Evolutionary conservation across 2,329 filamentous ascomycete genomes (phyloP), one percentile per base, ranked within the genome.

Genomic region (Thermochaetoides dissita): DNA sequence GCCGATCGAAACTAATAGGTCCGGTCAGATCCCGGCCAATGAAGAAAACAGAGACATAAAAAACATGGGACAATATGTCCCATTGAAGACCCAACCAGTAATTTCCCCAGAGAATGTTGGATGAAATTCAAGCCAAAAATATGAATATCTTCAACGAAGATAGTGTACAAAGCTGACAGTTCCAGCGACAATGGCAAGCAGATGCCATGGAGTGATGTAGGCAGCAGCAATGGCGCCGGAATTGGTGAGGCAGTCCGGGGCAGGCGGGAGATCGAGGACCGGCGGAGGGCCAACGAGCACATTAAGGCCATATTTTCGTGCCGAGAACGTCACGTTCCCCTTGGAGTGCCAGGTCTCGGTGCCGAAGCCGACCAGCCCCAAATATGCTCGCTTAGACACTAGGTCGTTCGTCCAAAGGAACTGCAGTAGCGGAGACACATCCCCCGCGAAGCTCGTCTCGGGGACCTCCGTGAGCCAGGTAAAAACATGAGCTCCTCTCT

Each of bases 311-410:
- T 57, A 59, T 38, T 49, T 47, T 4, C 50, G 44, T 1, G 55
- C 54, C 28, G 53, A 53, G 44, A 59, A 59, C 8, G 57, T 59
- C 38, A 59, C 52, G 36, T 57, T 57, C 30, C 43, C 49, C 0
- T 36, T 40, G 3, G 57, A 54, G 30, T 54, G 49, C 44, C 52
- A 59, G 5, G 55, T 51, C 41, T 59, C 57, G 34, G 54, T 53
- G 10, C 57, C 57, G 41, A 59, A 59, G 37, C 53, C 51, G n/a
- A 59, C 49, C 7, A 57, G 45, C 8, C 57, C 57, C 8, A 59
- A 41, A 36, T 52, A 43, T 8, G 55, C 53, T 11, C 49, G 48
- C 10, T 49, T 36, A 35, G 56, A 53, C 10, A 58, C 49, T 34
- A 58, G 46, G 11, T 52, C 50, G 36, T 51, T 55, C 33, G 51